Evolutionary conservation across 371 early-diverging fungal genomes (phyloP).

Genomic region (Syncephalastrum contaminatum): DNA sequence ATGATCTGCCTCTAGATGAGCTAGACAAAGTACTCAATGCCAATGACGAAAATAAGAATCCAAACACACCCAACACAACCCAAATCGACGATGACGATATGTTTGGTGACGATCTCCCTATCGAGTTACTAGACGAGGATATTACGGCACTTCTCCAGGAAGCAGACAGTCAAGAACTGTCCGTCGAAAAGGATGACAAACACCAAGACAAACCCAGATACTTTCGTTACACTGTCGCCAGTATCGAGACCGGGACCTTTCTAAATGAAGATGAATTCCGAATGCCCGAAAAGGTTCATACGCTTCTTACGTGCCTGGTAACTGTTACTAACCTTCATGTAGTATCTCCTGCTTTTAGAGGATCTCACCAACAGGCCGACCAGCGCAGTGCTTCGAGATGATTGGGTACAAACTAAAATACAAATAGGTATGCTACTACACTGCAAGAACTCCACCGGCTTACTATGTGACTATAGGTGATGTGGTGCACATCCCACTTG

Average conservation of each 20-base stretch:
- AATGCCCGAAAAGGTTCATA: constrained; percentile 15
- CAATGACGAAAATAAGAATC: not conserved
- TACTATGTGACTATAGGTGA: constrained; percentile 33
- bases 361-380: constrained; percentile 2
- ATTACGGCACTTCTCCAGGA: constrained; percentile 1
- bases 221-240: constrained; percentile 15
- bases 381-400: constrained; percentile 34
- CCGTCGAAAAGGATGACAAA: not conserved
- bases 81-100: constrained; percentile 32
- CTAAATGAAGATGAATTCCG: not conserved
- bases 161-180: not conserved
- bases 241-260: constrained; percentile 2
- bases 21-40: constrained; percentile 8
- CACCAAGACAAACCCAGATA: constrained; percentile 7
- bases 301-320: not conserved
- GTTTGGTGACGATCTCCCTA: constrained; percentile 43
- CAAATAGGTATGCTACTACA: constrained; percentile 9
- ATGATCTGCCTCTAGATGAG: constrained; percentile 18
- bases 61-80: not conserved
- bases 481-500: constrained; percentile 49
- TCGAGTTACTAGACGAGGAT: constrained; percentile 26
- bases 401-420: constrained; percentile 45
- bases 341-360: constrained; percentile 3
- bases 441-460: not conserved
- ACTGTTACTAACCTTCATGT: not conserved